phyloP scores from a whole-genome alignment of 768 basidiomycete species.

The Russula sp. region DNA sequence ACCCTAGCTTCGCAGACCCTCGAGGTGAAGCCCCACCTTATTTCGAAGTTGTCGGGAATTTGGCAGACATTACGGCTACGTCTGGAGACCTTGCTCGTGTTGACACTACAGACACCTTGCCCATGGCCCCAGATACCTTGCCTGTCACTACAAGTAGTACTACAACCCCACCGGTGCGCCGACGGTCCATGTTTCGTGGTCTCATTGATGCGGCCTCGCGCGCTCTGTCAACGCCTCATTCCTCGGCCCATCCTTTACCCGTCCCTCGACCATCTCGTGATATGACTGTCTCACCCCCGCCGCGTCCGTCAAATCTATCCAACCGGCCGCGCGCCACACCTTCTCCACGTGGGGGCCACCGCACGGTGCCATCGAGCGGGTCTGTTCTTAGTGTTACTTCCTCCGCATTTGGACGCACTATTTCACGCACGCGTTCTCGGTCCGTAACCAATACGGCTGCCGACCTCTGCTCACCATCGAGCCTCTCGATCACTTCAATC shows the following conservation, averaged over 20 bases:
- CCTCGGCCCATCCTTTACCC: not conserved
- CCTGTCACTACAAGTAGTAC: not conserved
- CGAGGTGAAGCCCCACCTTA: constrained; percentile 65
- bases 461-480: constrained; percentile 52
- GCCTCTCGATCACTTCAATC: constrained; percentile 66
- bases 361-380: constrained; percentile 31
- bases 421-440: constrained; percentile 42
- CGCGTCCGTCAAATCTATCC: constrained; percentile 16
- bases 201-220: constrained; percentile 19
- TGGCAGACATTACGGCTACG: constrained; percentile 17
- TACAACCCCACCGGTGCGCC: constrained; percentile 10
- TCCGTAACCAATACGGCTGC: constrained; percentile 31
- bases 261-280: not conserved
- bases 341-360: constrained; percentile 25
- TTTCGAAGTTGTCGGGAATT: constrained; percentile 41
- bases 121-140: constrained; percentile 6
- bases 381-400: constrained; percentile 30
- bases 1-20: constrained; percentile 29
- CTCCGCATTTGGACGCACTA: constrained; percentile 38
- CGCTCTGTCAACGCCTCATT: constrained; percentile 10
- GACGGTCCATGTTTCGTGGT: constrained; percentile 41
- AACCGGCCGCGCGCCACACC: constrained; percentile 11
- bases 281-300: not conserved
- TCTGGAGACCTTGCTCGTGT: constrained; percentile 11
- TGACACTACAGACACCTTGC: constrained; percentile 16